Base-by-base conservation (phyloP, 208 protist genomes). In the Leishmania martiniquensis region DNA sequence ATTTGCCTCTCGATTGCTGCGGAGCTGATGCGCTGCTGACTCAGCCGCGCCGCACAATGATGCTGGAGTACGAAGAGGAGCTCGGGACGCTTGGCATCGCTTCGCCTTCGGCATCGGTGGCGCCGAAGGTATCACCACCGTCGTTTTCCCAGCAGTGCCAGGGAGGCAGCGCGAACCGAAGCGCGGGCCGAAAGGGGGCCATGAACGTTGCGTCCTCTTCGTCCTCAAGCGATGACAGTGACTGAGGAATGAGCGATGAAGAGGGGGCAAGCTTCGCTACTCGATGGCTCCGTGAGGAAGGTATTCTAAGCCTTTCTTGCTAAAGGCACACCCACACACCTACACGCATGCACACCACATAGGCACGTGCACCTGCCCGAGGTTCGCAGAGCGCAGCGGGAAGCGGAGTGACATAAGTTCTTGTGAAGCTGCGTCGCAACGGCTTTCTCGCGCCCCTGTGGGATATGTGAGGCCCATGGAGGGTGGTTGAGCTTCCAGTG, bases 161-260 rank as follows among this genome's bases (percentile, higher is more conserved):
- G 22, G n/a, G 17, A 1, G 32, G 32, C 13, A 57, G 7, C 17
- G 47, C 32, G 20, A 55, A 72, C 47, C 6, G 12, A 51, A 39
- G 47, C 32, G 45, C 12, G 37, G 67, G 45, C 22, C 12, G 67
- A 55, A 37, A 44, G 37, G 73, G 72, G 22, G 42, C 77, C 51
- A 73, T 73, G 44, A 72, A 82, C 52, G 45, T 68, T 37, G 77
- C 71, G 9, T 72, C 77, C 2, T 77, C 72, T 17, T 72, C 77
- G 20, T 77, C 71, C 1, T 77, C 72, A 6, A 60, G 52, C 71
- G 54, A 54, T 45, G 68, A 73, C 59, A 39, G 37, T 12, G 71
- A 76, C 10, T 81, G 52, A 80, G 15, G 29, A 29, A 25, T 44
- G 45, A 3, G 13, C 57, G 67, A 25, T 57, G 67, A 54, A 10